Evolutionary conservation across 495 filamentous ascomycete genomes (phyloP).

Genomic region (Talaromyces adpressus): DNA sequence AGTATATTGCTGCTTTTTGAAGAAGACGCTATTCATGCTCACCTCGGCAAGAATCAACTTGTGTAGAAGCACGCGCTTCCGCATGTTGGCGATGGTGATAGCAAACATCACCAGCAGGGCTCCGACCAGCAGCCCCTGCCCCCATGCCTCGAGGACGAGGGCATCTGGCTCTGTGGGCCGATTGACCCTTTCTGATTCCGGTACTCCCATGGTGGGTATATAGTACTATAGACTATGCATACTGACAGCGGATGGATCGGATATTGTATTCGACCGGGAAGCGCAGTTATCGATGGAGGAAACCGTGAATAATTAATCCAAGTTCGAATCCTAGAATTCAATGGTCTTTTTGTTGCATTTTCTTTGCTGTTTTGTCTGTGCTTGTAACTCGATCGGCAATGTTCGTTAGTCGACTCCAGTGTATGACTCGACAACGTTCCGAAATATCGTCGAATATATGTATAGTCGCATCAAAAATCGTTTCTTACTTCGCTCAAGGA

Average conservation of each 20-base stretch:
- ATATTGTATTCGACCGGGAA: not conserved
- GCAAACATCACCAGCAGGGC: constrained; percentile 40
- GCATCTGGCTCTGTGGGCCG: constrained; percentile 28
- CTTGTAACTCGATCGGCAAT: not conserved
- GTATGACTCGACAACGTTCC: not conserved
- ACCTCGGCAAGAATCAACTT: constrained; percentile 42
- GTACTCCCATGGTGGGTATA: not conserved
- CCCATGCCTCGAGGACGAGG: constrained; percentile 42
- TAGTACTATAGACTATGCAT: not conserved
- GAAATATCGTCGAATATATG: not conserved
- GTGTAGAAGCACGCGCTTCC: constrained; percentile 31
- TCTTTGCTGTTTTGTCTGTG: not conserved
- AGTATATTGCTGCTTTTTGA: not conserved
- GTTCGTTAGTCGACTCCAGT: not conserved
- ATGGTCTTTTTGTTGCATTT: not conserved
- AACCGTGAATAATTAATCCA: not conserved
- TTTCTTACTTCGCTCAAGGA: not conserved
- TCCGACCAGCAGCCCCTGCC: constrained; percentile 40
- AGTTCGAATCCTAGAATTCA: not conserved
- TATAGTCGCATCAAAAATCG: not conserved
- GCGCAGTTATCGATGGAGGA: not conserved
- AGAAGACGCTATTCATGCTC: not conserved
- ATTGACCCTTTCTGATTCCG: constrained; percentile 13
- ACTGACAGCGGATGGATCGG: constrained; percentile 4
- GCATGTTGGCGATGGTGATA: constrained; percentile 38